phyloP scores from a whole-genome alignment of 805 yeast species.

The Metschnikowia henanensis region DNA sequence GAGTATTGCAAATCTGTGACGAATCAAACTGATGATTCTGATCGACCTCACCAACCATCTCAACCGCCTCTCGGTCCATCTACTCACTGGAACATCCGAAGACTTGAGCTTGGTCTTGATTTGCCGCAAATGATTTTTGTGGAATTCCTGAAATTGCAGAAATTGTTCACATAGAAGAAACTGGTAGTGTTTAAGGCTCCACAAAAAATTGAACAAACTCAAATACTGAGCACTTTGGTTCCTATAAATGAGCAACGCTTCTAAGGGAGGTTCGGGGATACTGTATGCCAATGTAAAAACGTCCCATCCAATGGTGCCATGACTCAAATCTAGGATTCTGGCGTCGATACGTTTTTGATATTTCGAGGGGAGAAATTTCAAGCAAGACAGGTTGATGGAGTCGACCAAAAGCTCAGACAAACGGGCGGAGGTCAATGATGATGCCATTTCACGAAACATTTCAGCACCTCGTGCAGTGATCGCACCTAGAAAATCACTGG shows the following conservation, averaged over 20 bases:
- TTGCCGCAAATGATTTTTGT: slow-evolving; percentile 26
- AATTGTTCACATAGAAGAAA: slow-evolving; percentile 44
- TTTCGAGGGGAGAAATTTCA: slow-evolving; percentile 34
- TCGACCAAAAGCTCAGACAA: slow-evolving; percentile 64
- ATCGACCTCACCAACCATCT: slow-evolving; percentile 33
- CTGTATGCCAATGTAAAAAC: slow-evolving; percentile 84
- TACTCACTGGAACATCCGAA: not conserved
- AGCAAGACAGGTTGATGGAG: slow-evolving; percentile 57
- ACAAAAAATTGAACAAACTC: slow-evolving; percentile 79
- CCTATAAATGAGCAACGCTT: slow-evolving; percentile 31
- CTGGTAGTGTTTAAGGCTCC: slow-evolving; percentile 71
- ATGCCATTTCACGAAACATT: slow-evolving; percentile 60
- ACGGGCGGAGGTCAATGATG: slow-evolving; percentile 61
- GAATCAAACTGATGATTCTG: slow-evolving; percentile 35
- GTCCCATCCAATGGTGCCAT: slow-evolving; percentile 84
- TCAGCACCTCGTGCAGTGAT: slow-evolving; percentile 55
- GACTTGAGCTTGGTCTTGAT: slow-evolving; percentile 10
- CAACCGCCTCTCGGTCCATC: slow-evolving; percentile 2
- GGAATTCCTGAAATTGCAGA: slow-evolving; percentile 27
- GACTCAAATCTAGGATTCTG: slow-evolving; percentile 69
- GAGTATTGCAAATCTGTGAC: slow-evolving; percentile 42
- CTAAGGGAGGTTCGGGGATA: slow-evolving; percentile 54
- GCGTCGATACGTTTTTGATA: slow-evolving; percentile 72
- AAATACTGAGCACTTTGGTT: slow-evolving; percentile 53
- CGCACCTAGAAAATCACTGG: slow-evolving; percentile 79